Evolutionary conservation across 495 filamentous ascomycete species (phyloP), one percentile per base, ranked within the genome.

Genomic region (Penicillium chermesinum): DNA sequence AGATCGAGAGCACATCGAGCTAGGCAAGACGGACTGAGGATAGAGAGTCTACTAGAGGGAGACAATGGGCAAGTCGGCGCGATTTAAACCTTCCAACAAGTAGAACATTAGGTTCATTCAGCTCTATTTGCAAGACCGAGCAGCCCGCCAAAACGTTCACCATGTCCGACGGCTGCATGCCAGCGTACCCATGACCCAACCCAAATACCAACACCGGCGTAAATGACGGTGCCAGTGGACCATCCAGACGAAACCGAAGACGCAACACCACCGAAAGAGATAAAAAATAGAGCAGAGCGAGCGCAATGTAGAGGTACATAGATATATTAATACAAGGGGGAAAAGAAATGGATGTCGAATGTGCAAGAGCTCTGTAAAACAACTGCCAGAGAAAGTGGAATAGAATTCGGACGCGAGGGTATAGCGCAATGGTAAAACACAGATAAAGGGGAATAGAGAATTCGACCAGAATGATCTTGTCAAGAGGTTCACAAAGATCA

Each of bases 1-100:
- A 18, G 54, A 60, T 30, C 25, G 41, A 10, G 46, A 56, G 12
- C 49, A 50, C 7, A 42, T 59, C 25, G 48, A 57, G 20, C 46
- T 55, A 17, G 32, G 37, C 12, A 61, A 57, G 41, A 16, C 38
- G n/a, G 22, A 16, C 16, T 60, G 35, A 48, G n/a, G 16, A 15
- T 10, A 22, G 7, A 16, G 19, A 1, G 13, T 27, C 6, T 30
- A 30, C n/a, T n/a, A 30, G 25, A 30, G 25, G 25, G n/a, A n/a
- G n/a, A n/a, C n/a, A n/a, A n/a, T n/a, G n/a, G n/a, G n/a, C n/a
- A n/a, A n/a, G n/a, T n/a, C n/a, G n/a, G n/a, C n/a, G n/a, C n/a
- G n/a, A n/a, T n/a, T n/a, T n/a, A n/a, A n/a, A n/a, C n/a, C n/a
- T n/a, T n/a, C 10, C 10, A 30, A 30, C 25, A 5, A 10, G 4